Percentiles rank a stretch among this genome's conserved stretches.
phyloP scores from a whole-genome alignment of 192 early-diverging fungal genomes.

The Coemansia sp. region DNA sequence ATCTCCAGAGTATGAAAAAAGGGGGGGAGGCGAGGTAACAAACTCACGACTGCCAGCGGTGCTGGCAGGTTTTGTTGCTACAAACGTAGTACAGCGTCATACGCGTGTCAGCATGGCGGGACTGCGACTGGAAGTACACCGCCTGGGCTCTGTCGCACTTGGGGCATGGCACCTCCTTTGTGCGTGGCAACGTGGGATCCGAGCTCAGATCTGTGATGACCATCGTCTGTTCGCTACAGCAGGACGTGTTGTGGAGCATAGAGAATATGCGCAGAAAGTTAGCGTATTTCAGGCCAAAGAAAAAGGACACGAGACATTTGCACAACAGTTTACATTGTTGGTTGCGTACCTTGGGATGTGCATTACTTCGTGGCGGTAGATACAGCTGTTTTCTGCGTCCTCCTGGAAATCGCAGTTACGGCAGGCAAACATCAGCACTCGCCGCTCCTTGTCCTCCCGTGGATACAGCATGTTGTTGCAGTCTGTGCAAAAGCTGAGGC shows the following conservation, averaged over 20 bases:
- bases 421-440: constrained; percentile 67
- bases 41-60: constrained; percentile 64
- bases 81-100: constrained; percentile 84
- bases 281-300: background rate
- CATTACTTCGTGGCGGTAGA: constrained; percentile 73
- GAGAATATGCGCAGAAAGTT: constrained; percentile 11
- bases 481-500: constrained; percentile 46
- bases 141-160: constrained; percentile 61
- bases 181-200: constrained; percentile 75
- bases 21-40: no score
- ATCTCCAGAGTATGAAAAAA: background rate
- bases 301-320: background rate
- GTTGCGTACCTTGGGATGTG: constrained; percentile 53
- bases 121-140: constrained; percentile 78
- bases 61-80: constrained; percentile 62
- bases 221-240: constrained; percentile 65
- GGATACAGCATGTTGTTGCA: constrained; percentile 84
- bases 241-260: constrained; percentile 8
- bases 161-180: constrained; percentile 59
- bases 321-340: background rate
- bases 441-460: constrained; percentile 61
- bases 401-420: constrained; percentile 77
- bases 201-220: constrained; percentile 70
- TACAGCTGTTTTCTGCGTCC: constrained; percentile 65
- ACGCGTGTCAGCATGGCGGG: constrained; percentile 65